phyloP scores from a whole-genome alignment of 2,329 filamentous ascomycete genomes.

The Neoarthrinium moseri region DNA sequence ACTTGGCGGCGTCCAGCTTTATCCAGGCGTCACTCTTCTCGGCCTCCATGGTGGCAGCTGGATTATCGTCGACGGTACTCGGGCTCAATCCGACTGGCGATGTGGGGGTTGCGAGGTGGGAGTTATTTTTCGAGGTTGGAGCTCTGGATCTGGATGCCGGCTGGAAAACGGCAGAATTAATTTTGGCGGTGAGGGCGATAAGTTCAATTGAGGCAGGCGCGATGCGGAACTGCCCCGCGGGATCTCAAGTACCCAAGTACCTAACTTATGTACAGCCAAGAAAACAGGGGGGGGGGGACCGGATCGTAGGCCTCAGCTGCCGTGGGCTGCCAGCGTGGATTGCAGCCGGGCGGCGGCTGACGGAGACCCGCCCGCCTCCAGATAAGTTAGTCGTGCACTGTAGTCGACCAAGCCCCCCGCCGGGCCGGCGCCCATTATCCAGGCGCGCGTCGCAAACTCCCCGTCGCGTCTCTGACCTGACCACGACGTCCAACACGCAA shows the following conservation, averaged over 20 bases:
- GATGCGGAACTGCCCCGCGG: neutral
- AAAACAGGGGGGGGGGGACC: too few relatives aligned
- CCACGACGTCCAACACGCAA: neutral
- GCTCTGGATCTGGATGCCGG: neutral
- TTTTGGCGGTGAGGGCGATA: constrained; percentile 6
- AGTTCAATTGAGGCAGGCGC: neutral
- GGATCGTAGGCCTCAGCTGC: too few relatives aligned
- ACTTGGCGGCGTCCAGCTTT: constrained; percentile 6
- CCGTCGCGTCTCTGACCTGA: neutral
- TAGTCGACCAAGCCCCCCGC: too few relatives aligned
- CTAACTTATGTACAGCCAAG: neutral
- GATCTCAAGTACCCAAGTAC: neutral
- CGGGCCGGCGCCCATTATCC: neutral
- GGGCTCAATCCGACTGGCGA: neutral
- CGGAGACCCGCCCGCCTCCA: too few relatives aligned
- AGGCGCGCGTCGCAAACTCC: neutral
- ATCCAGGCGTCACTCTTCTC: constrained; percentile 14
- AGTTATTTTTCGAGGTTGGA: neutral
- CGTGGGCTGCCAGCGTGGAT: too few relatives aligned
- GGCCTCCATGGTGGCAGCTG: neutral
- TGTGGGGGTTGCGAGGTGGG: neutral
- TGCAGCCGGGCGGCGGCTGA: too few relatives aligned
- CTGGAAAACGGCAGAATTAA: constrained; percentile 8
- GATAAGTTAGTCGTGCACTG: neutral
- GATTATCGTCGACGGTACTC: neutral